phyloP scores from a whole-genome alignment of 148 eudicot species.

The Beta vulgaris region DNA sequence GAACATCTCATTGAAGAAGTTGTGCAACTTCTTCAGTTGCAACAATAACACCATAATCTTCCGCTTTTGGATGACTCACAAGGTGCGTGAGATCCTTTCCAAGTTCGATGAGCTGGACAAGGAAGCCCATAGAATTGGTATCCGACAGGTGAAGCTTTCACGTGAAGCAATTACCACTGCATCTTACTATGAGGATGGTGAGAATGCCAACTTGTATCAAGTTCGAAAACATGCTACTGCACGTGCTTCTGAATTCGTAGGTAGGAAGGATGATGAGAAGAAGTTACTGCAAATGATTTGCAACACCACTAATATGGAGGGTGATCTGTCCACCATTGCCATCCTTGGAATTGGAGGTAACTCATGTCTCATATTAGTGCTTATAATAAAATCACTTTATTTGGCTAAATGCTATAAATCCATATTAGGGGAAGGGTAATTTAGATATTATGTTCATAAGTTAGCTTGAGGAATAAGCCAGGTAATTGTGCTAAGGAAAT shows the following conservation, averaged over 20 bases:
- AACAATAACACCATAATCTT: neutral
- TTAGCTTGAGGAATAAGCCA: no score
- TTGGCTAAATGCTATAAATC: no score
- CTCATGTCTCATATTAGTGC: no score
- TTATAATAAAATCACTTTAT: no score
- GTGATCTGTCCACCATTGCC: neutral
- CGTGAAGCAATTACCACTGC: neutral
- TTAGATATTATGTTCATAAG: no score
- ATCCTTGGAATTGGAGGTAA: slow-evolving; percentile 25
- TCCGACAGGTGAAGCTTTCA: neutral
- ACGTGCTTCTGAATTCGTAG: slow-evolving; percentile 1
- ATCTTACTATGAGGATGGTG: neutral
- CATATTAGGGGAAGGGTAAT: no score
- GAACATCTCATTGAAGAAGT: neutral
- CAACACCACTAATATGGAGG: neutral
- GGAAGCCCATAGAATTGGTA: neutral
- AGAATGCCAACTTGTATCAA: neutral
- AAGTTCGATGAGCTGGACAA: neutral
- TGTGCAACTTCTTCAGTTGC: neutral
- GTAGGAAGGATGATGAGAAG: neutral
- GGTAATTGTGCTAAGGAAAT: no score
- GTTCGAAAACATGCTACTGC: neutral
- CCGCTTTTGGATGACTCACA: neutral
- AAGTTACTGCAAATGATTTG: neutral
- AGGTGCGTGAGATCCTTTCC: neutral